Evolutionary conservation across 1,284 basidiomycete species (phyloP), one percentile per base, ranked within the genome.

Genomic region (Ganoderma lucidum): DNA sequence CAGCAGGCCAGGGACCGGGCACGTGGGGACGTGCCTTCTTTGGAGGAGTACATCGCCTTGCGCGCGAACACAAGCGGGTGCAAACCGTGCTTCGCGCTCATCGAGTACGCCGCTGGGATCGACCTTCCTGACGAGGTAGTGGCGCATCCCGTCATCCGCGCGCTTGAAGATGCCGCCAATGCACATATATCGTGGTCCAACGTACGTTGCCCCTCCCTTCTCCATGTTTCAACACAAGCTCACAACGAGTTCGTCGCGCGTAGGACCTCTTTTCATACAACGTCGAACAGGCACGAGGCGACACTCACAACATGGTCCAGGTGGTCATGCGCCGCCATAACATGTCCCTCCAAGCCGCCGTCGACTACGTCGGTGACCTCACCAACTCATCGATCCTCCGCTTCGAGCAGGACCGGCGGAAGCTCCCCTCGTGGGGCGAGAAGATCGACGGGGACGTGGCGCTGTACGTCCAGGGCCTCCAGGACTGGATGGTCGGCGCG

Each of bases 251-350:
- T 6, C 44, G 8, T 51, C 28, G 28, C n/a, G 32, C 32, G 9
- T 64, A 81, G 78, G 78, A 80, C 69, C 76, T 80, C 19, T 78
- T 79, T 67, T 81, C 80, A 6, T 81, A 77, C 68, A 78, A 79
- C 62, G 74, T 77, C 23, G 80, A 81, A 68, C 79, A 80, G 64
- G 71, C 78, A 28, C 77, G 78, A 12, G 78, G 77, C 10, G 78
- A 80, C 65, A 73, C 74, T 8, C 77, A 78, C 69, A 78, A 80
- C 65, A 78, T 79, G 76, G 73, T 80, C 53, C 69, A 70, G 30
- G 74, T 80, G 42, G 64, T 78, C 60, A 80, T 79, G 77, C 66
- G 53, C 59, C 65, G 74, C 65, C 61, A 77, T 61, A 71, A 72
- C 15, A 62, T 77, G 41, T 51, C 68, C 10, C 67, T 80, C 19